Evolutionary conservation across 2,329 filamentous ascomycete species (phyloP), one percentile per base, ranked within the genome.

Genomic region (Monosporascus sp.): DNA sequence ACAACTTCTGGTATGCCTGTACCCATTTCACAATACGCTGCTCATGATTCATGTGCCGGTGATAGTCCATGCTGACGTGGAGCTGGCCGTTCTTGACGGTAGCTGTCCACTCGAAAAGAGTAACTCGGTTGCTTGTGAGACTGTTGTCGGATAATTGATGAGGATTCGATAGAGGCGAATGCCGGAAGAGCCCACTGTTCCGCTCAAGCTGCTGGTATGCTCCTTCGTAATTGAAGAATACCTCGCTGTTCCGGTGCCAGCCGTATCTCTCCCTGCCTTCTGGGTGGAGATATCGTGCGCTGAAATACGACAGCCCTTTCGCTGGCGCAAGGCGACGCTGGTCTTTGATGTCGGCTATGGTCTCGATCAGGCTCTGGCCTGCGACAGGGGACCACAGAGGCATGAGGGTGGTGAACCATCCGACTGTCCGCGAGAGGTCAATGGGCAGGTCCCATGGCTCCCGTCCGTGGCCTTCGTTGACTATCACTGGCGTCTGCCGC

Each of bases 361-460:
- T 38, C 11, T 38, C 36, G 11, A 38, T n/a, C 36, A 38, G 36
- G 6, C 14, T 7, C n/a, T 38, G 14, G 36, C 36, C 11, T 1
- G 24, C 24, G 24, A 24, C 24, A 24, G 11, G 36, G 3, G 36
- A 38, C n/a, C 60, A 57, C 6, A 73, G 41, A 0, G 74, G 74
- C 17, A 61, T 66, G 11, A 76, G 62, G 0, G 72, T 72, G 1
- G 74, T 76, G 51, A 77, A 77, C 74, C 74, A 77, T 5, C 74
- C 74, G 0, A 77, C 69, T 0, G 72, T 75, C 1, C 63, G 55
- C 0, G 73, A 71, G 1, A 71, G 56, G 48, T 76, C 68, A 7
- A 72, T 56, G 1, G 44, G 27, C 2, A 58, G 31, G 24, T 65
- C 61, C 62, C 65, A 69, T 1, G 68, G 53, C 34, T 76, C 73